A percentile compares a stretch with the other conserved stretches of the same genome.
Evolutionary conservation across 2,329 filamentous ascomycete species (phyloP).

Genomic region (Fusarium camptoceras): DNA sequence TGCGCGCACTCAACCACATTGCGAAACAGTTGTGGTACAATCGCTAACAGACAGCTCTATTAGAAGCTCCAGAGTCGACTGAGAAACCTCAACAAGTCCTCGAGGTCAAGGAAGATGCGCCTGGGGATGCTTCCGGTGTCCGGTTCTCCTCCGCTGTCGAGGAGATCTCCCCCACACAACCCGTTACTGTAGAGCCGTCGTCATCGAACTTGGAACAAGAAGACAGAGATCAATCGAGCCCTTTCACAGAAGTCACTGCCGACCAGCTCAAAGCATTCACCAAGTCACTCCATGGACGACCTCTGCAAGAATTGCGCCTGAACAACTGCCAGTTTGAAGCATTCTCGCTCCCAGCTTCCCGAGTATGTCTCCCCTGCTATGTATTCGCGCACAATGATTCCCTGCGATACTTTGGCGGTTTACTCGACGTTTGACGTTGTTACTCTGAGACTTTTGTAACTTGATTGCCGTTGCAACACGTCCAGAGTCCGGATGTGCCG

Average conservation of each 20-base stretch:
- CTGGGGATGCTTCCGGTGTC: conserved; percentile 62
- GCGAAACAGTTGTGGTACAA: conserved; percentile 25
- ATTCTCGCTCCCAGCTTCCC: conserved; percentile 85
- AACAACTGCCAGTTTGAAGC: conserved; percentile 91
- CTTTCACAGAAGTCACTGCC: conserved; percentile 59
- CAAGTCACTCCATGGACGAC: conserved; percentile 76
- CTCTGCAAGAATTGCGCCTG: conserved; percentile 84
- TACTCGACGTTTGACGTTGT: not conserved
- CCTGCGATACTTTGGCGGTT: not conserved
- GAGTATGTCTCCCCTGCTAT: conserved; percentile 68
- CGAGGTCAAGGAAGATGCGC: conserved; percentile 12
- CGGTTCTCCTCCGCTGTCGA: conserved; percentile 78
- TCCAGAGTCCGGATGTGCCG: not conserved
- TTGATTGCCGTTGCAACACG: not conserved
- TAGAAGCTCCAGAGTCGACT: conserved; percentile 26
- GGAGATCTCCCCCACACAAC: conserved; percentile 68
- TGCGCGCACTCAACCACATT: conserved; percentile 17
- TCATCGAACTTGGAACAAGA: conserved; percentile 38
- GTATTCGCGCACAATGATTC: conserved; percentile 8
- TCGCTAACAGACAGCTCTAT: conserved; percentile 31
- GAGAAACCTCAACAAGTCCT: conserved; percentile 20
- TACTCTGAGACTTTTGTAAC: not conserved
- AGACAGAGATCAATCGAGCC: conserved; percentile 40
- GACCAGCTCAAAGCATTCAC: conserved; percentile 79
- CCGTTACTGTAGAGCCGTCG: conserved; percentile 49